Evolutionary conservation across 2,329 filamentous ascomycete genomes (phyloP), one percentile per base, ranked within the genome.

Genomic region (Magnaporthiopsis incrustans): DNA sequence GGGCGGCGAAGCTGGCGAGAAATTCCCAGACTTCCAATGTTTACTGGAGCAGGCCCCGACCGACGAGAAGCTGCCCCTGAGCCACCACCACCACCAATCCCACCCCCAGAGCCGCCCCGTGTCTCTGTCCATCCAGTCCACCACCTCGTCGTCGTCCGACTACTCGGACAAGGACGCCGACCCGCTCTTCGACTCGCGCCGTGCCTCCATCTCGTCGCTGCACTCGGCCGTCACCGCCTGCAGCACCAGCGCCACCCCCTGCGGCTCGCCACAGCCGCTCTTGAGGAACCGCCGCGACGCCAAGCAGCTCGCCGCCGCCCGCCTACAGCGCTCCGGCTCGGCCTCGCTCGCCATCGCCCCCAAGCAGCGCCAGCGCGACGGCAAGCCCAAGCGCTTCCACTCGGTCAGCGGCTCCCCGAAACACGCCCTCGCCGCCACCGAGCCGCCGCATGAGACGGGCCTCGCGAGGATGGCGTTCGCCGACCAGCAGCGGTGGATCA

Each of bases 401-500:
- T 70, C 74, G 66, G 74, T 70, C 64, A 71, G 70, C 64, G 69
- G 63, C 73, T 71, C 69, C 72, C 76, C 69, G 74, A 76, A 66
- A 65, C 76, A 78, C 73, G 75, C 77, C 67, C 76, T 81, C 69
- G 74, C 76, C 70, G 76, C 78, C 67, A 70, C 78, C 69, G 78
- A 81, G 71, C 77, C 79, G 69, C 74, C 77, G 72, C 79, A 80
- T 75, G 81, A 83, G 68, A 78, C 78, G 70, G 78, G 75, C 67
- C 74, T 81, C 67, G 77, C 77, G 71, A 87, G 79, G 75, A 89
- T 88, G 86, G 85, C 84, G 65, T 85, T 80, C 74, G 77, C 82
- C 68, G 84, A 86, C 74, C 84, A 88, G 77, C 84, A 88, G 75
- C 81, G 82, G 75, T 89, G 86, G 86, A 83, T 89, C 71, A 87